phyloP scores from a whole-genome alignment of 805 yeast genomes.

The Yamadazyma paraphyllophila region DNA sequence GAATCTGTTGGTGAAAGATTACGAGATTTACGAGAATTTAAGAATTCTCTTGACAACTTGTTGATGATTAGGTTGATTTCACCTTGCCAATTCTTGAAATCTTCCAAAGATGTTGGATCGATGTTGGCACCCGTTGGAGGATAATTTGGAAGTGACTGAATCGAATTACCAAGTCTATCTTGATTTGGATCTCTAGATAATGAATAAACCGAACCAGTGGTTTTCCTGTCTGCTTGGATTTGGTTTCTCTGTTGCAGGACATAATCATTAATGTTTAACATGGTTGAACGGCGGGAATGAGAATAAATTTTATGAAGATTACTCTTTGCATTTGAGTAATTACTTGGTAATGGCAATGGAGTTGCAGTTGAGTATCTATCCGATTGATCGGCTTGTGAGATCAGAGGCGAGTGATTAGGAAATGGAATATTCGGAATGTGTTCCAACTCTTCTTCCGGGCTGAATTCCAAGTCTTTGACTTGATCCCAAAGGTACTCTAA shows the following conservation, averaged over 20 bases:
- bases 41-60: slow-evolving; percentile 42
- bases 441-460: slow-evolving; percentile 29
- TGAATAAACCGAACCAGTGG: slow-evolving; percentile 19
- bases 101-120: slow-evolving; percentile 26
- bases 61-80: slow-evolving; percentile 49
- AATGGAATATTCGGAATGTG: slow-evolving; percentile 22
- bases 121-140: not conserved
- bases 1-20: slow-evolving; percentile 12
- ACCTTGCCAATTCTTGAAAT: slow-evolving; percentile 52
- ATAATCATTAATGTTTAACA: slow-evolving; percentile 34
- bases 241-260: slow-evolving; percentile 32
- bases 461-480: slow-evolving; percentile 47
- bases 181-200: slow-evolving; percentile 12
- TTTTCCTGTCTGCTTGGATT: slow-evolving; percentile 4
- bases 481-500: slow-evolving; percentile 76
- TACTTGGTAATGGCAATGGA: slow-evolving; percentile 31
- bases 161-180: slow-evolving; percentile 7
- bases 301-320: slow-evolving; percentile 44
- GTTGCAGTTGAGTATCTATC: slow-evolving; percentile 39
- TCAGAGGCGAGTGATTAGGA: slow-evolving; percentile 35
- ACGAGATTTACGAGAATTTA: slow-evolving; percentile 13
- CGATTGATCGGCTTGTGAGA: slow-evolving; percentile 23
- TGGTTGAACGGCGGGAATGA: slow-evolving; percentile 40
- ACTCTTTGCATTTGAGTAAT: slow-evolving; percentile 19
- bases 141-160: slow-evolving; percentile 15